These are phyloP conservation scores for Suillus placidus DNA, from an alignment of 768 basidiomycete genomes.

Conservation along the genomic window DNA sequence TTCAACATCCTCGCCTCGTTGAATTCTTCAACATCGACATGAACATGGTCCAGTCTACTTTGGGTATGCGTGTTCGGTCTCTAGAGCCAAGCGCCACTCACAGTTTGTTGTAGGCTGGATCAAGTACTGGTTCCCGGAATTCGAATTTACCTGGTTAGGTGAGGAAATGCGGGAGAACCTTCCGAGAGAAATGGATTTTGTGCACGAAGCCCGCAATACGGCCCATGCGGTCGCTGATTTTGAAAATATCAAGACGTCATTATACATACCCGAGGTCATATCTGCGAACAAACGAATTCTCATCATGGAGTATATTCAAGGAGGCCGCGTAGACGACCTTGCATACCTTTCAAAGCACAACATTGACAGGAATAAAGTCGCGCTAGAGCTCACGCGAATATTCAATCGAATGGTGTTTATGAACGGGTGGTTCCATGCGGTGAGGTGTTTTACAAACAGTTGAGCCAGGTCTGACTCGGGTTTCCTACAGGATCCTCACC, in stretches of 20 bases:
- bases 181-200: conserved; percentile 94
- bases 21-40: conserved; percentile 94
- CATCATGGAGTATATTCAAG: conserved; percentile 94
- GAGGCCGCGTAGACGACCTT: conserved; percentile 87
- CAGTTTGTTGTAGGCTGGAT: conserved; percentile 62
- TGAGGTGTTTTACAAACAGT: conserved; percentile 37
- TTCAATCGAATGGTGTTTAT: conserved; percentile 96
- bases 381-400: conserved; percentile 86
- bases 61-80: conserved; percentile 46
- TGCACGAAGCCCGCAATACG: conserved; percentile 87
- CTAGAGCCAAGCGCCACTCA: neutral
- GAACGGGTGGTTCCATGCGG: conserved; percentile 88
- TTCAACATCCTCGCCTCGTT: conserved; percentile 91
- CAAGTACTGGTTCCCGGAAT: conserved; percentile 92
- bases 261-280: conserved; percentile 88
- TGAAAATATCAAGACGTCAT: conserved; percentile 63
- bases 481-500: conserved; percentile 75
- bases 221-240: conserved; percentile 74
- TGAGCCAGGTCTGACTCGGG: neutral
- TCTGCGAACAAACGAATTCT: conserved; percentile 82
- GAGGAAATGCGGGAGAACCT: conserved; percentile 94
- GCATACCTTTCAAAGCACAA: conserved; percentile 75
- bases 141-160: conserved; percentile 91
- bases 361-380: conserved; percentile 94
- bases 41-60: conserved; percentile 76